Evolutionary conservation across 2,329 filamentous ascomycete genomes (phyloP), one percentile per base, ranked within the genome.

Genomic region (Gaeumannomyces sp.): DNA sequence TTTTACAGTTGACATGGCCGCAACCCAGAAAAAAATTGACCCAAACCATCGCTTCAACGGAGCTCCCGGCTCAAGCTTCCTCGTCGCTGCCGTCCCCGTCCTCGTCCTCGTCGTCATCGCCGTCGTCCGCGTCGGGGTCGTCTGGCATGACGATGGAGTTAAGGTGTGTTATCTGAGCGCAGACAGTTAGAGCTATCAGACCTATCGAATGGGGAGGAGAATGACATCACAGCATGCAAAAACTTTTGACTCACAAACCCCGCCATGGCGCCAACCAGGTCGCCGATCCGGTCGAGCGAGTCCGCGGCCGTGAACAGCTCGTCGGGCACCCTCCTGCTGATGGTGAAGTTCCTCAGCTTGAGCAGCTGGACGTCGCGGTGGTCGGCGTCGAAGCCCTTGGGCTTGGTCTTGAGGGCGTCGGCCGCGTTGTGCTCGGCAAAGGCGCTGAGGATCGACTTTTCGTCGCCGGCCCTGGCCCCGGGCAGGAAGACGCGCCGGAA

Each of bases 291-390:
- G 35, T 87, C 83, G 75, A 92, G 83, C 22, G 85, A 86, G 71
- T 86, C 79, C 60, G 84, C 78, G 60, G 82, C 80, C 50, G 87
- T 79, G 27, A 96, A 80, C 61, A 91, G 80, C 13, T 81, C 76
- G 70, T 93, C 92, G 16, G 81, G 74, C 50, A 97, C 76, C 72
- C 86, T 86, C 66, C 81, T 87, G 53, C 86, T 83, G 28, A 96
- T 77, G 0, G 90, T 93, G 74, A 90, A 97, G 74, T 89, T 95
- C 67, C 88, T 85, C 72, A 97, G 81, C 70, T 92, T 90, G 64
- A 97, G 81, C 63, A 97, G 82, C 64, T 88, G 86, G 71, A 97
- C 93, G 70, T 97, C 90, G 58, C 84, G 80, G 73, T 97, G 91
- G 65, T 91, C 87, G 27, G 84, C 82, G 59, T 85, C 80, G 73